A percentile compares a stretch with the other conserved stretches of the same genome.
phyloP scores from a whole-genome alignment of 1,284 basidiomycete genomes.

The Mycocalia duriaeana region DNA sequence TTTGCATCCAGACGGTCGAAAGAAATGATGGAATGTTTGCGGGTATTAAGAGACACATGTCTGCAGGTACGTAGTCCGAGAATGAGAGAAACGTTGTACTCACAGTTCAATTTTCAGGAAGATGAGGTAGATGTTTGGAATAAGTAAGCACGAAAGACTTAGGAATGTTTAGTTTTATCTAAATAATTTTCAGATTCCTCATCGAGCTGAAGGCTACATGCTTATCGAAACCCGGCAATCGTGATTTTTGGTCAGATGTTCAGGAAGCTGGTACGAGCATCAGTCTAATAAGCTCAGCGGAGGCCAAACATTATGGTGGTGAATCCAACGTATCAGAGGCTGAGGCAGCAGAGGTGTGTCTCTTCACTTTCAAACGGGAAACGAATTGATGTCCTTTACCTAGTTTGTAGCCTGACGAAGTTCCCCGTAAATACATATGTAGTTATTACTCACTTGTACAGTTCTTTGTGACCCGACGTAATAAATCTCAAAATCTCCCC shows the following conservation, averaged over 20 bases:
- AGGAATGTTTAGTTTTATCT: no score
- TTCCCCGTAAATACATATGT: no score
- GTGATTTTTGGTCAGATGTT: constrained; percentile 60
- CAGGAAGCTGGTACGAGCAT: constrained; percentile 45
- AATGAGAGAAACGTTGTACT: neutral
- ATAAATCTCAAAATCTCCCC: no score
- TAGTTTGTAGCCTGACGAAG: no score
- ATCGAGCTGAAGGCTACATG: constrained; percentile 53
- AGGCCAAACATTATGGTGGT: constrained; percentile 55
- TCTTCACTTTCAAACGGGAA: neutral
- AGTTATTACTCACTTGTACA: no score
- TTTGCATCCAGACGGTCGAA: constrained; percentile 62
- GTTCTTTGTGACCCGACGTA: no score
- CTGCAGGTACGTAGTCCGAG: constrained; percentile 42
- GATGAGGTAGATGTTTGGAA: constrained; percentile 81
- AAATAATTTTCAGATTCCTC: constrained; percentile 43
- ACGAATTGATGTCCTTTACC: no score
- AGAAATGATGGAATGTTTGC: constrained; percentile 74
- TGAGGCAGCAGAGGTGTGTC: constrained; percentile 39
- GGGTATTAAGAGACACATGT: constrained; percentile 58
- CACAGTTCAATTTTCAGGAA: constrained; percentile 40
- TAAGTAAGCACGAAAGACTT: constrained; percentile 49
- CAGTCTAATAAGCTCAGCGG: constrained; percentile 58
- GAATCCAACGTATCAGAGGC: constrained; percentile 49
- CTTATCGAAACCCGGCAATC: constrained; percentile 47